Evolutionary conservation across 805 yeast species (phyloP), one percentile per base, ranked within the genome.

Genomic region (Yarrowia hollandica): DNA sequence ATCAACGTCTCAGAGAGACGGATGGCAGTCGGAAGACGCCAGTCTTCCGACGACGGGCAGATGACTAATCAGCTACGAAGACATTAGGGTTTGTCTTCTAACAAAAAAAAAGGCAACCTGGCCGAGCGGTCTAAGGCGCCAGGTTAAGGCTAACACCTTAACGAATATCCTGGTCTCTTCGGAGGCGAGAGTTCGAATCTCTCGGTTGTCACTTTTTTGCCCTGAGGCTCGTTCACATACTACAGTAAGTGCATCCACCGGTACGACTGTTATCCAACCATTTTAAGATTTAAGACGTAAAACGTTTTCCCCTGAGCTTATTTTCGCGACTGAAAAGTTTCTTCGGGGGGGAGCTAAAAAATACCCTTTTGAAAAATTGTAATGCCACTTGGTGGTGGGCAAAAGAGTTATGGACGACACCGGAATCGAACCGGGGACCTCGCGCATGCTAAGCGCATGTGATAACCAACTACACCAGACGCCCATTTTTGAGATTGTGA

Each of bases 71-170:
- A n/a, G n/a, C n/a, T n/a, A n/a, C n/a, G n/a, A n/a, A n/a, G n/a
- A n/a, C n/a, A n/a, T n/a, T n/a, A n/a, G n/a, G n/a, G n/a, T n/a
- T n/a, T n/a, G n/a, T n/a, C n/a, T n/a, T n/a, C n/a, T n/a, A n/a
- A n/a, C n/a, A n/a, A 42, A 42, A 14, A 39, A 39, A 23, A 14
- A 16, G 54, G 54, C 37, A 46, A 46, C 54, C 54, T 50, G 57
- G 57, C 57, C 57, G 57, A 50, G 57, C 42, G 57, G 57, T 50
- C 57, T 50, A 50, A 50, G 57, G 57, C 57, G 57, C 57, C 57
- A 50, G 57, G 57, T 50, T 50, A 50, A 50, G 57, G 57, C 33
- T 48, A 44, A 28, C 23, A 18, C 52, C 52, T 44, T 44, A 44
- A 44, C 52, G 22, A 44, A 44, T 44, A 44, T 44, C 52, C 52